These are phyloP conservation scores for Omphalotus guepiniiformis DNA, from an alignment of 768 basidiomycete species.

Conservation along the genomic window DNA sequence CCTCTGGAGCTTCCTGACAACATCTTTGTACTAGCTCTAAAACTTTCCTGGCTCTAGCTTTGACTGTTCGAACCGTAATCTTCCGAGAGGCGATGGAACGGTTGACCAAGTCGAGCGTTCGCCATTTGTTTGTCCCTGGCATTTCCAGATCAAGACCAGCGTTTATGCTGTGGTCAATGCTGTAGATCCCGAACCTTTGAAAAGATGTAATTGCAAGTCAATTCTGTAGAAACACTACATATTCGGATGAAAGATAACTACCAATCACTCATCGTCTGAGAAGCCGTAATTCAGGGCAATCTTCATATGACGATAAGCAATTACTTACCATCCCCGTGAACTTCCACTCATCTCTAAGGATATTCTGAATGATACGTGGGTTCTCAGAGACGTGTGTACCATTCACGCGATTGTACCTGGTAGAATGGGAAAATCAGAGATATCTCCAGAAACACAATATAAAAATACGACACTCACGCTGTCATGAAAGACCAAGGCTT, in stretches of 20 bases:
- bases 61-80: constrained; percentile 58
- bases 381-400: constrained; percentile 72
- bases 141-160: constrained; percentile 82
- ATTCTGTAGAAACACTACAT: neutral
- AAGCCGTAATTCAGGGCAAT: neutral
- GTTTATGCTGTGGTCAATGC: constrained; percentile 58
- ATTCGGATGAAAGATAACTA: constrained; percentile 19
- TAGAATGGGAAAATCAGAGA: constrained; percentile 5
- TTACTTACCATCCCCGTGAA: constrained; percentile 14
- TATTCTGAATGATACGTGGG: constrained; percentile 48
- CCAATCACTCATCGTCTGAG: constrained; percentile 79
- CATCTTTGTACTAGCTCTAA: constrained; percentile 69
- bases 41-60: constrained; percentile 62
- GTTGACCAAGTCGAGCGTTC: constrained; percentile 62
- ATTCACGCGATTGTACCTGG: constrained; percentile 67
- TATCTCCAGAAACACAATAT: neutral
- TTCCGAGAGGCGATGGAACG: constrained; percentile 59
- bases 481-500: constrained; percentile 67
- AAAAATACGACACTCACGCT: constrained; percentile 36
- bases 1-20: constrained; percentile 63
- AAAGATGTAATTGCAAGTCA: too few species aligned
- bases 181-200: constrained; percentile 65
- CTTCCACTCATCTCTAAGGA: constrained; percentile 28
- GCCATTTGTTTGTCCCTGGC: constrained; percentile 76
- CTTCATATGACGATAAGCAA: neutral